Base-by-base conservation (phyloP, 2,329 filamentous ascomycete genomes). In the Hawksworthiomyces lignivorus region DNA sequence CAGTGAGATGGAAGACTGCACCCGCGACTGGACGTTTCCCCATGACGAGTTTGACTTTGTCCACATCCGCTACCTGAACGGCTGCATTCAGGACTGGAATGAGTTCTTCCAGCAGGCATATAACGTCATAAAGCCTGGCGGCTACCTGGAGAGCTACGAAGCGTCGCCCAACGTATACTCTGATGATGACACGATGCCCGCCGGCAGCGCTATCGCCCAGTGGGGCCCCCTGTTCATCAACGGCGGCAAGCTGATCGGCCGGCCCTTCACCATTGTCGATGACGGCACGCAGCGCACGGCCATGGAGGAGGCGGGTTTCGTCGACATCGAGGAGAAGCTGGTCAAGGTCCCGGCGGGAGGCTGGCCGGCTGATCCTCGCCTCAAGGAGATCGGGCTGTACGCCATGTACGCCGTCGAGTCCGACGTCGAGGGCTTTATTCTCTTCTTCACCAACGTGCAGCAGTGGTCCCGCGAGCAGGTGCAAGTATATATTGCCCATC, bases 1-100 rank as follows among this genome's bases (percentile, higher is more conserved):
- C 47, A 56, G 55, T 36, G 50, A 80, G 45, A 71, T 82, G 32
- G 80, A 83, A 52, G 77, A 84, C 52, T 72, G 74, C 36, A 74
- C 75, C 46, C 64, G 54, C 7, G 60, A 62, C 0, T 69, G 65
- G 64, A 77, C 62, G 57, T 76, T 62, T 53, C 15, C 44, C 47
- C 69, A 46, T 48, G 64, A 48, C 44, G 45, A 48, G 17, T 74
- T 77, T 51, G 77, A 82, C 57, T 77, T 69, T 51, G 69, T 81
- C 44, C 77, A 79, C 54, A 70, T 70, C 5, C 68, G 71, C 37
- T 63, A 72, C 48, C 60, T 79, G 49, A 58, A 67, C 4, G 75
- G 76, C 31, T 67, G 67, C 44, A 67, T 78, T 46, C 56, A 62
- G 5, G 73, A 76, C 47, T 78, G 73, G 54, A 62, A 64, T 29